Percentiles rank a stretch among this genome's conserved stretches.
Conservation (phyloP, 1,284 basidiomycete species). For the Boletus mariae region DNA sequence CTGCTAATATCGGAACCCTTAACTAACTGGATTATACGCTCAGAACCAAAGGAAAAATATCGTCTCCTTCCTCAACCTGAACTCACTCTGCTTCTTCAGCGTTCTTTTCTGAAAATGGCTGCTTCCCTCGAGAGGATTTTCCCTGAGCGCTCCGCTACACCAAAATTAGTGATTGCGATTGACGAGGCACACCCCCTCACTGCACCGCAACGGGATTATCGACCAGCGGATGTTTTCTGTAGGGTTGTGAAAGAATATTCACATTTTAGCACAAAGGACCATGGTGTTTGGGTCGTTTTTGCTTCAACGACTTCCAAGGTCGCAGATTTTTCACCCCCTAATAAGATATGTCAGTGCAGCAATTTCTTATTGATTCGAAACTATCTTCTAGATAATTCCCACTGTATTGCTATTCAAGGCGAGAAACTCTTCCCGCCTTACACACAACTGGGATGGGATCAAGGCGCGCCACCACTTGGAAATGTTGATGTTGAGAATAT, state of each 20-base stretch:
- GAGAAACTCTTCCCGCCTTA: not conserved
- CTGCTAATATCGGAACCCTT: not conserved
- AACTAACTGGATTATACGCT: too few relatives aligned
- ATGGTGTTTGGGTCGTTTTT: not conserved
- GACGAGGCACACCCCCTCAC: not conserved
- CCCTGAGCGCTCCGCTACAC: not conserved
- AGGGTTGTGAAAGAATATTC: not conserved
- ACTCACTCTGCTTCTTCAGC: not conserved
- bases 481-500: not conserved
- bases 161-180: not conserved
- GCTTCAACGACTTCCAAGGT: not conserved
- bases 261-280: not conserved
- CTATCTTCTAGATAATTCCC: not conserved
- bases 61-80: not conserved
- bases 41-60: not conserved
- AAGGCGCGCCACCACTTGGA: not conserved
- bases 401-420: not conserved
- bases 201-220: not conserved
- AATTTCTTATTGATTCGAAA: not conserved
- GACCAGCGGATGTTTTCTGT: not conserved
- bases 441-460: slow-evolving; percentile 1
- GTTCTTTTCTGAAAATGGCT: not conserved
- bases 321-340: not conserved
- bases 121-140: not conserved
- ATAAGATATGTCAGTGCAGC: not conserved